Base-by-base conservation (phyloP, 257 asterid genomes). In the Cruciata laevipes region DNA sequence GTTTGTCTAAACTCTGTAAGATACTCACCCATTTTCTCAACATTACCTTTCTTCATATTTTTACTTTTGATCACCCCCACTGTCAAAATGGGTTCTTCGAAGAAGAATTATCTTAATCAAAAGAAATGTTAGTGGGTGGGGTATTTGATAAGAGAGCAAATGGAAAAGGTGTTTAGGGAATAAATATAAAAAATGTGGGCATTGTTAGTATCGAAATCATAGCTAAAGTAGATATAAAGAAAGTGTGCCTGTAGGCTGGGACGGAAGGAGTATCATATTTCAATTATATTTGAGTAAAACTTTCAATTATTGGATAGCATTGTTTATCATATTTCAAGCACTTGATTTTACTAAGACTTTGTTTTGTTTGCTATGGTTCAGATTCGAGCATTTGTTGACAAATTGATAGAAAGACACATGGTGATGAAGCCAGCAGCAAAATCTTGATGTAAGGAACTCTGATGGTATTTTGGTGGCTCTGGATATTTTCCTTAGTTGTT, bases 361-460 rank as follows among this genome's bases (percentile, higher is more conserved):
- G n/a, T 32, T 70, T 67, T 38, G 40, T 58, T 75, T 68, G 27
- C 30, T 58, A 69, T 32, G 77, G 68, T 76, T 69, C 95, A 94
- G 99, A 94, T 94, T 63, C 95, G 99, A 71, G 96, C 91, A 53
- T 94, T 90, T 20, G 99, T 94, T 79, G 99, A 94, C 85, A 78
- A 47, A 83, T 79, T 94, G 84, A 87, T 94, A 67, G 99, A 94
- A 63, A 85, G 95, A 78, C 93, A 84, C 80, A 82, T 90, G 89
- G 79, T 82, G 69, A 64, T 11, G 76, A 88, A 85, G 81, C 80
- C 86, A 56, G 85, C 78, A 70, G 81, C 79, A 63, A 90, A 83
- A 78, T 79, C 83, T 42, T 86, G 78, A 85, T 60, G 75, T 40
- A 30, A 58, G 35, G 72, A 66, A 56, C 66, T 63, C 65, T 25